Evolutionary conservation across 331 rosid genomes (phyloP).

Genomic region (Saraca asoca): DNA sequence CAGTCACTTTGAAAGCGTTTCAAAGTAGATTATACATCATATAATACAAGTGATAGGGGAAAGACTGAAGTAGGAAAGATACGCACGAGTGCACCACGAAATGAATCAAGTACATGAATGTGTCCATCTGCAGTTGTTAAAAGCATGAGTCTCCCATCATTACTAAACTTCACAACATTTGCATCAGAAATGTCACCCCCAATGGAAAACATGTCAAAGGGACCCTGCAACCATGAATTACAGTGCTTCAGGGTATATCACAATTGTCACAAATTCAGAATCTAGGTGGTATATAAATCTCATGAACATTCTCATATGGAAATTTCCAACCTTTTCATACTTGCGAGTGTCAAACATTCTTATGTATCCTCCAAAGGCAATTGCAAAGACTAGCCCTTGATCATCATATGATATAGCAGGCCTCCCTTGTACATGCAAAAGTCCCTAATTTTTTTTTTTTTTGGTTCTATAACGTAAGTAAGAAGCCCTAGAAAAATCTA

Average conservation of each 20-base stretch:
- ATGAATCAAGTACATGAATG: slow-evolving; percentile 89
- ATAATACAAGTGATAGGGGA: slow-evolving; percentile 7
- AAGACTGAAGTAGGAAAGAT: slow-evolving; percentile 22
- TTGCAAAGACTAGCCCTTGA: slow-evolving; percentile 85
- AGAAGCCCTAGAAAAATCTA: slow-evolving; percentile 31
- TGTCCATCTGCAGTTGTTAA: slow-evolving; percentile 82
- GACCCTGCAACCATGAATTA: slow-evolving; percentile 65
- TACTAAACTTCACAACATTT: slow-evolving; percentile 90
- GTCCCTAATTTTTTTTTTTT: slow-evolving; percentile 60
- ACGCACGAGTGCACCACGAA: slow-evolving; percentile 88
- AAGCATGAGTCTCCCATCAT: slow-evolving; percentile 90
- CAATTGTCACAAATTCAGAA: slow-evolving; percentile 21
- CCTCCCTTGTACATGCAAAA: slow-evolving; percentile 87
- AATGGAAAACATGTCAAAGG: slow-evolving; percentile 83
- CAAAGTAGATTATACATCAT: slow-evolving; percentile 27
- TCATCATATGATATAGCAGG: slow-evolving; percentile 93
- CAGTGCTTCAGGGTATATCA: slow-evolving; percentile 29
- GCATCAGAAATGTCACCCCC: slow-evolving; percentile 93
- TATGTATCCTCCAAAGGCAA: slow-evolving; percentile 87
- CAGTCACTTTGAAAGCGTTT: slow-evolving; percentile 24
- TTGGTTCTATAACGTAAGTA: slow-evolving; percentile 35
- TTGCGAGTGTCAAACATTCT: slow-evolving; percentile 91
- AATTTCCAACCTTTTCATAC: slow-evolving; percentile 73
- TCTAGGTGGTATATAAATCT: slow-evolving; percentile 1
- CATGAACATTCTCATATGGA: slow-evolving; percentile 11